Conservation (phyloP, 2,329 filamentous ascomycete species). For the Chaetomiaceae sp. region DNA sequence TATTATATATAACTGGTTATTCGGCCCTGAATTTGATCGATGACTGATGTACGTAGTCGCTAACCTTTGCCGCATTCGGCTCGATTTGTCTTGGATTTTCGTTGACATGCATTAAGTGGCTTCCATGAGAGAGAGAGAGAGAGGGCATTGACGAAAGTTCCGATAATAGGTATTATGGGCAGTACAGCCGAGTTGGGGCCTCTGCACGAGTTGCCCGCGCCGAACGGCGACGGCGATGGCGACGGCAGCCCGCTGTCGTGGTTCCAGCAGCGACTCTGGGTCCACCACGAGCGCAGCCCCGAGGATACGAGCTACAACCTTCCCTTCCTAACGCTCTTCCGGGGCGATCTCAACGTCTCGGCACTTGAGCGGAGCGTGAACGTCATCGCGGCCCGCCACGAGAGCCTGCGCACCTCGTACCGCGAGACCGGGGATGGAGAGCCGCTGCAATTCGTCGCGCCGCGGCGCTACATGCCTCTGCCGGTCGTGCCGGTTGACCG, state of each 20-base stretch:
- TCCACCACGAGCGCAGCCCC: background rate
- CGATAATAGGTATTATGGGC: too few relatives aligned
- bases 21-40: too few relatives aligned
- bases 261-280: background rate
- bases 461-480: background rate
- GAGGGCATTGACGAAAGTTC: too few relatives aligned
- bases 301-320: constrained; percentile 9
- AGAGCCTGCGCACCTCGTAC: constrained; percentile 7
- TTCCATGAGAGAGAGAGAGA: too few relatives aligned
- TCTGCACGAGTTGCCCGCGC: background rate
- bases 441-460: constrained; percentile 4
- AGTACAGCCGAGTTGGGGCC: too few relatives aligned
- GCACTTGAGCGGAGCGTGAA: constrained; percentile 5
- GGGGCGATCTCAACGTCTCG: background rate
- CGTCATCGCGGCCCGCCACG: constrained; percentile 1
- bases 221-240: too few relatives aligned
- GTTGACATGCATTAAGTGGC: too few relatives aligned
- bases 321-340: background rate
- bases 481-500: constrained; percentile 1
- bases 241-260: background rate
- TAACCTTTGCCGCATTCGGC: too few relatives aligned
- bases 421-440: background rate
- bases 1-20: too few relatives aligned
- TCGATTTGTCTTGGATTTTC: too few relatives aligned
- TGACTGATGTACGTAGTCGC: too few relatives aligned